A percentile compares a stretch with the other conserved stretches of the same genome.
These are phyloP conservation scores for Austroboletus niveus DNA, from an alignment of 1,284 basidiomycete genomes.

Conservation along the genomic window DNA sequence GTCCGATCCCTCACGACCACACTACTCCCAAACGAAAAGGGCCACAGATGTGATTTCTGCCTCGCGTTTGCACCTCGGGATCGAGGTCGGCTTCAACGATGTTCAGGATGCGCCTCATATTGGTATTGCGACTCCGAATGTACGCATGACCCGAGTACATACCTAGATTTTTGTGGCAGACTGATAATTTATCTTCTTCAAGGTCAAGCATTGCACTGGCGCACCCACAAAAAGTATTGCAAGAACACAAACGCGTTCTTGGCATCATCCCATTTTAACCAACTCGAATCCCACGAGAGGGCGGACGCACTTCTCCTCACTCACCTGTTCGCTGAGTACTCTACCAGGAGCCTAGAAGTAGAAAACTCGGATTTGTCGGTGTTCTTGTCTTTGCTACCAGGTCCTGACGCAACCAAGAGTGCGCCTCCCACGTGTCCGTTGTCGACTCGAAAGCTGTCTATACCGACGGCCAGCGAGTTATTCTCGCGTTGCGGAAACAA, in stretches of 20 bases:
- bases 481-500: conserved; percentile 71
- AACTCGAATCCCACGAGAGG: conserved; percentile 49
- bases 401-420: conserved; percentile 27
- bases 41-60: conserved; percentile 64
- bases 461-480: conserved; percentile 40
- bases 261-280: conserved; percentile 45
- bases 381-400: conserved; percentile 54
- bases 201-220: conserved; percentile 73
- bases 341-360: conserved; percentile 15
- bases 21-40: conserved; percentile 56
- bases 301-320: conserved; percentile 63
- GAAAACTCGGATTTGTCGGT: conserved; percentile 33
- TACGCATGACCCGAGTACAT: conserved; percentile 34
- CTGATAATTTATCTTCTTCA: conserved; percentile 13
- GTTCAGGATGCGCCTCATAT: conserved; percentile 62
- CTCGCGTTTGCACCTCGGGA: conserved; percentile 32
- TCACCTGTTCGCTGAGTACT: conserved; percentile 51
- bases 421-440: conserved; percentile 36
- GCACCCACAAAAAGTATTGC: conserved; percentile 60
- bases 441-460: conserved; percentile 24
- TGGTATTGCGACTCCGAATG: conserved; percentile 69
- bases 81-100: conserved; percentile 41
- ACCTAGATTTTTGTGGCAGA: conserved; percentile 4
- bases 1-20: conserved; percentile 44
- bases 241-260: conserved; percentile 48